These are phyloP conservation scores for Coemansia sp. DNA, from an alignment of 192 early-diverging fungal species.

Conservation along the genomic window DNA sequence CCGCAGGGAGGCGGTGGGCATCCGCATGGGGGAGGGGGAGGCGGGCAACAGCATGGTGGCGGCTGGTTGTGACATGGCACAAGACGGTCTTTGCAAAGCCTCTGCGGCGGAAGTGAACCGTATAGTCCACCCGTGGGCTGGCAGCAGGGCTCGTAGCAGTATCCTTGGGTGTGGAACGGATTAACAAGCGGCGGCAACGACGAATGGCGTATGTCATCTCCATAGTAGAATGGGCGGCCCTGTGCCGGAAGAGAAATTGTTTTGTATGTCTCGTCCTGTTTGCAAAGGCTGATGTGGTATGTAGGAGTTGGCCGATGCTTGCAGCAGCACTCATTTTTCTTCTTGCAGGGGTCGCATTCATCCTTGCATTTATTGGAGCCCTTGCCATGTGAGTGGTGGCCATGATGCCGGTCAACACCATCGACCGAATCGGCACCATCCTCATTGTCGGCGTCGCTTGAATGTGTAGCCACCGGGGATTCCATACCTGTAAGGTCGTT, in stretches of 20 bases:
- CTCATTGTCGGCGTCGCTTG: background rate
- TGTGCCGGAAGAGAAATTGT: slow-evolving; percentile 47
- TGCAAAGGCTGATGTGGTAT: slow-evolving; percentile 36
- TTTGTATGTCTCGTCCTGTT: slow-evolving; percentile 31
- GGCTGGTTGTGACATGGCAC: slow-evolving; percentile 32
- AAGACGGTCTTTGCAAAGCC: slow-evolving; percentile 23
- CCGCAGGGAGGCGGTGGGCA: background rate
- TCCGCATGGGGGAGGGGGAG: slow-evolving; percentile 9
- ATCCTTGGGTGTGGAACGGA: slow-evolving; percentile 19
- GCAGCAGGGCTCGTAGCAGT: slow-evolving; percentile 38
- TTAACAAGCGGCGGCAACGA: slow-evolving; percentile 21
- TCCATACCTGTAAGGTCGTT: background rate
- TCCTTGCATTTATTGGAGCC: slow-evolving; percentile 9
- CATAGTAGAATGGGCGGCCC: slow-evolving; percentile 34
- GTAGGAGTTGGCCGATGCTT: slow-evolving; percentile 29
- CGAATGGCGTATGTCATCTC: slow-evolving; percentile 17
- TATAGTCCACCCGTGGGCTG: slow-evolving; percentile 28
- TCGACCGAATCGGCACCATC: slow-evolving; percentile 5
- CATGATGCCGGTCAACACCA: slow-evolving; percentile 10
- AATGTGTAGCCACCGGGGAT: background rate
- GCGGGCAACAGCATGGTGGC: background rate
- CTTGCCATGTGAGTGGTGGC: slow-evolving; percentile 6
- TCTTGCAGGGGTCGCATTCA: background rate
- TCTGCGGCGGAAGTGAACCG: slow-evolving; percentile 21
- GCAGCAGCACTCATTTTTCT: slow-evolving; percentile 24